Evolutionary conservation across 2,329 filamentous ascomycete species (phyloP).

Genomic region (Ophiostoma triangulosporum): DNA sequence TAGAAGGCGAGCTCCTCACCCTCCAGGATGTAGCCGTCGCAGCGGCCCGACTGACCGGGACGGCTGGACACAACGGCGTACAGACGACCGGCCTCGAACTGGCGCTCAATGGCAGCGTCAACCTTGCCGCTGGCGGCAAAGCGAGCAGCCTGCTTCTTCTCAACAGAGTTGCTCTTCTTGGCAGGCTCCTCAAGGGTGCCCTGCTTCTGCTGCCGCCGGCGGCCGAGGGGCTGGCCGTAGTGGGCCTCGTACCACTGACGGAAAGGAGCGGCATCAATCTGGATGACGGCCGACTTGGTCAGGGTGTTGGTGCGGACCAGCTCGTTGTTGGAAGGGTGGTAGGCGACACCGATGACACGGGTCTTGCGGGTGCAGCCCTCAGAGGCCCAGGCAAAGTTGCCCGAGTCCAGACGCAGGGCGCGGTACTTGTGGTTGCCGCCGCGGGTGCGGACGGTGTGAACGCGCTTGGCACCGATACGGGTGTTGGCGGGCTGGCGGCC

Average conservation of each 20-base stretch:
- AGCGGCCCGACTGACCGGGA: conserved; percentile 92
- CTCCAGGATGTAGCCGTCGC: conserved; percentile 96
- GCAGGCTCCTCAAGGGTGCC: conserved; percentile 48
- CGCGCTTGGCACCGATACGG: conserved; percentile 65
- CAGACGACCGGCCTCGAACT: conserved; percentile 98
- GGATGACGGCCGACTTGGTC: conserved; percentile 96
- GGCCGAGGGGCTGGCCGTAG: conserved; percentile 85
- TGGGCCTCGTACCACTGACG: conserved; percentile 99
- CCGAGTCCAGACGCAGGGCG: conserved; percentile 92
- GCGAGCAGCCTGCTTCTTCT: conserved; percentile 92
- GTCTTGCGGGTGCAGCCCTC: conserved; percentile 98
- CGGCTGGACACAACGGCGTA: conserved; percentile 86
- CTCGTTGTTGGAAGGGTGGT: conserved; percentile 99
- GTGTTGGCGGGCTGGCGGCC: conserved; percentile 99
- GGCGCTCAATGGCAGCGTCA: conserved; percentile 82
- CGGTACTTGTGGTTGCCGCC: conserved; percentile 99
- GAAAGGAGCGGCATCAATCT: conserved; percentile 98
- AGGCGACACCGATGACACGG: conserved; percentile 95
- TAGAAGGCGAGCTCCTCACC: conserved; percentile 99
- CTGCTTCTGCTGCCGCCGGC: conserved; percentile 78
- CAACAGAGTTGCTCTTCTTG: conserved; percentile 91
- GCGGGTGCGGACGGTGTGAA: conserved; percentile 30
- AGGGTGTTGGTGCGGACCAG: conserved; percentile 99
- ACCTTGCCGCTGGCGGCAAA: conserved; percentile 81
- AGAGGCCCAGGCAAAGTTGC: conserved; percentile 99